Conservation (phyloP, 768 basidiomycete species). For the Tricholoma bakamatsutake region DNA sequence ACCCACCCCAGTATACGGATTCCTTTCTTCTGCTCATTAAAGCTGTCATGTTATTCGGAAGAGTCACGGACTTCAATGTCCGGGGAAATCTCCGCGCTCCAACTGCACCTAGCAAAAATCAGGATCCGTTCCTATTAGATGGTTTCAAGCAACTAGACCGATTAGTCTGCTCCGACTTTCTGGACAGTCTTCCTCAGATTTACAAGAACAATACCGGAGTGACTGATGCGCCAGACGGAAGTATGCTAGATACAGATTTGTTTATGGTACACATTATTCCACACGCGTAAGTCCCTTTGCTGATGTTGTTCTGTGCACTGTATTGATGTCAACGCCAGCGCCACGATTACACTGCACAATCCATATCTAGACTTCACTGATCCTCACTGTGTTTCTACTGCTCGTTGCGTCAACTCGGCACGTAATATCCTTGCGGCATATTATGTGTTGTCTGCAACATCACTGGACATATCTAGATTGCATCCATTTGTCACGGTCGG, state of each 20-base stretch:
- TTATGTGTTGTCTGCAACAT: slow-evolving; percentile 75
- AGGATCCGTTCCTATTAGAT: slow-evolving; percentile 62
- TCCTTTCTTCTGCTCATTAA: slow-evolving; percentile 79
- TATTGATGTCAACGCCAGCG: slow-evolving; percentile 37
- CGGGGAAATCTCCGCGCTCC: slow-evolving; percentile 63
- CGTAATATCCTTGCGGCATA: slow-evolving; percentile 69
- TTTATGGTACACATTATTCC: slow-evolving; percentile 86
- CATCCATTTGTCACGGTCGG: slow-evolving; percentile 81
- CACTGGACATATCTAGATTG: slow-evolving; percentile 70
- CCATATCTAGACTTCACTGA: slow-evolving; percentile 75
- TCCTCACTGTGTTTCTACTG: slow-evolving; percentile 56
- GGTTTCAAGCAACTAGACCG: slow-evolving; percentile 69
- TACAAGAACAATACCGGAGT: slow-evolving; percentile 61
- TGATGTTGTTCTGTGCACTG: slow-evolving; percentile 6
- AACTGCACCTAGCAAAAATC: slow-evolving; percentile 62
- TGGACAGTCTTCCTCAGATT: slow-evolving; percentile 63
- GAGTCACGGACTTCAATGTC: slow-evolving; percentile 81
- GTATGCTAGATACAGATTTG: slow-evolving; percentile 70
- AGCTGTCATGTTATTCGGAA: slow-evolving; percentile 78
- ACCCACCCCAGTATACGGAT: slow-evolving; percentile 76
- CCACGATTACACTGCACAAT: slow-evolving; percentile 83
- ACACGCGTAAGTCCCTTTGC: slow-evolving; percentile 59
- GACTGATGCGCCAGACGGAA: slow-evolving; percentile 51
- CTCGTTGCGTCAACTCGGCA: slow-evolving; percentile 71
- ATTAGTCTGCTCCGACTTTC: slow-evolving; percentile 61